Evolutionary conservation across 2,329 filamentous ascomycete species (phyloP), one percentile per base, ranked within the genome.

Genomic region (Coleophoma cylindrospora): DNA sequence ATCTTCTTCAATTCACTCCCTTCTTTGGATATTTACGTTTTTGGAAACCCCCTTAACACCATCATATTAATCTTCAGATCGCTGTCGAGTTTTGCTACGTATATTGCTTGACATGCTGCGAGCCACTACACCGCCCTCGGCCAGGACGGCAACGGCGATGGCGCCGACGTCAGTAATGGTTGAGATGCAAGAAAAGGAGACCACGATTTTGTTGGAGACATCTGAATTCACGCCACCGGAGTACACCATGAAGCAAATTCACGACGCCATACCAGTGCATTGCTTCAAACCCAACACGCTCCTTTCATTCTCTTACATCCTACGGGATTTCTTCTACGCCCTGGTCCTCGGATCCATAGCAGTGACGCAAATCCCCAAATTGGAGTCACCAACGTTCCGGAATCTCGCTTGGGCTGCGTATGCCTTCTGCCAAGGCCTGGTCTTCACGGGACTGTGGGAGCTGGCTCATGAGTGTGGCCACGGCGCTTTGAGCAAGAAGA

Each of bases 391-490:
- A 34, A 59, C 62, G 52, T 61, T 74, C 43, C 76, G 77, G 51
- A 60, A 66, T 50, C 58, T 68, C 11, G 73, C 76, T 51, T 86
- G 81, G 80, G 68, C 70, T 32, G 64, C 68, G 40, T 87, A 88
- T 65, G 77, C 80, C 55, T 84, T 81, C 65, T 59, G 79, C 43
- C 82, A 87, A 68, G 84, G 84, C 46, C 75, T 84, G 27, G 69
- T 86, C 57, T 80, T 81, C 64, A 86, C 82, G 3, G 84, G 84
- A 3, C 69, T 88, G 58, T 88, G 84, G 85, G 83, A 86, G 57
- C 70, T 87, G 38, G 84, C 80, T 14, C 85, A 89, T 64, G 85
- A 89, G 66, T 84, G 80, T 64, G 85, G 85, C 47, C 85, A 89
- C 65, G 79, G 80, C 15, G 82, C 83, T 44, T 84, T 88, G 65